Percentiles rank a stretch among this genome's conserved stretches.
Evolutionary conservation across 148 eudicot species (phyloP).

Genomic region (Arbutus unedo): DNA sequence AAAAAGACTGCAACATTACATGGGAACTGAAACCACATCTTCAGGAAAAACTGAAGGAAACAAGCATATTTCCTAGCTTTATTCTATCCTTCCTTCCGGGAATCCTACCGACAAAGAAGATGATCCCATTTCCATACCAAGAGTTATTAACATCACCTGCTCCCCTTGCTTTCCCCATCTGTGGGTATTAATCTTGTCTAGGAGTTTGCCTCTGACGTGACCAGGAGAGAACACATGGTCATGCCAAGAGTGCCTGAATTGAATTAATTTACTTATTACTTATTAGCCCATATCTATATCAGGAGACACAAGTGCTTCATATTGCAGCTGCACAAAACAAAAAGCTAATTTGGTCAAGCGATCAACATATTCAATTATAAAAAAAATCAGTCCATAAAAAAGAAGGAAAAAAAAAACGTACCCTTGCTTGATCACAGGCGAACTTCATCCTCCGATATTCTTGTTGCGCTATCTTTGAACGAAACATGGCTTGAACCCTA

Average conservation of each 20-base stretch:
- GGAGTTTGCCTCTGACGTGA: background rate
- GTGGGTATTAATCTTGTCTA: background rate
- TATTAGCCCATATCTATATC: conserved; percentile 30
- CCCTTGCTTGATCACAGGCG: conserved; percentile 38
- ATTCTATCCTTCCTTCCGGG: too few species aligned
- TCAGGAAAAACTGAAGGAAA: background rate
- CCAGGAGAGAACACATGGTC: too few species aligned
- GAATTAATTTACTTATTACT: background rate
- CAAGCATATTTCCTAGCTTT: background rate
- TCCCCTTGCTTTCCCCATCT: too few species aligned
- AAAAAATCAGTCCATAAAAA: background rate
- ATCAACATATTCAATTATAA: background rate
- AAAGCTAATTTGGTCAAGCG: background rate
- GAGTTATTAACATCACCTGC: too few species aligned
- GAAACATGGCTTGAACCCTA: conserved; percentile 90
- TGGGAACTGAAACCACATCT: conserved; percentile 11
- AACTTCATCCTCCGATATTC: conserved; percentile 89
- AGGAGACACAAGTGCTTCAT: conserved; percentile 44
- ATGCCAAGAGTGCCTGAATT: too few species aligned
- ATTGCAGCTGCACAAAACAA: conserved; percentile 56
- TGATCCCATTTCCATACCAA: too few species aligned
- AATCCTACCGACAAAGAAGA: too few species aligned
- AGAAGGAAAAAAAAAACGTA: conserved; percentile 13
- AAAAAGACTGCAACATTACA: background rate
- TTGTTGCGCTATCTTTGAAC: conserved; percentile 83